Percentiles rank a stretch among this genome's conserved stretches.
These are phyloP conservation scores for Xylariaceae sp. DNA, from an alignment of 2,329 filamentous ascomycete genomes.

Conservation along the genomic window DNA sequence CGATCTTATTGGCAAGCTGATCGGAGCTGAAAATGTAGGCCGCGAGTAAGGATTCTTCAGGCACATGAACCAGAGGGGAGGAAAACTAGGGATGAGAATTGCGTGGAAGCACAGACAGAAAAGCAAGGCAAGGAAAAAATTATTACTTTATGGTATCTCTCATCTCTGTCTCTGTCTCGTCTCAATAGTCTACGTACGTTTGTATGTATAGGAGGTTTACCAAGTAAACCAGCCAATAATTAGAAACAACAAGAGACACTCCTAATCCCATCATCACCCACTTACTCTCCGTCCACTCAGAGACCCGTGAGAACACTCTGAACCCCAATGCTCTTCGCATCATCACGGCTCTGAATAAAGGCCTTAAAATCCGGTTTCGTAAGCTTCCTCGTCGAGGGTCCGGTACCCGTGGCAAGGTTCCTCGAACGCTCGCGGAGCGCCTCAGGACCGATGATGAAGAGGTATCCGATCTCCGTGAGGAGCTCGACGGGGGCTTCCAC, in stretches of 20 bases:
- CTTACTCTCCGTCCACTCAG: constrained; percentile 22
- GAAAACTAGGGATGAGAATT: too few species aligned
- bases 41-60: too few species aligned
- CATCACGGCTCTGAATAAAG: constrained; percentile 80
- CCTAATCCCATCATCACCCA: too few species aligned
- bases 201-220: not conserved
- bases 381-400: constrained; percentile 45
- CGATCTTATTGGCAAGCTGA: too few species aligned
- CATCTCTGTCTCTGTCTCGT: not conserved
- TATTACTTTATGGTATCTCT: not conserved
- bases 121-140: not conserved
- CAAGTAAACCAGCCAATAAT: not conserved
- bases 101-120: too few species aligned
- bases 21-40: too few species aligned
- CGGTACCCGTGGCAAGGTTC: constrained; percentile 44
- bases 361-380: constrained; percentile 69
- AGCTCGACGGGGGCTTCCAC: constrained; percentile 71
- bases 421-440: constrained; percentile 66
- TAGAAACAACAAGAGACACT: too few species aligned
- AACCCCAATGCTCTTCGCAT: constrained; percentile 73
- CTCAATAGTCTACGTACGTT: not conserved
- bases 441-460: constrained; percentile 89
- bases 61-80: too few species aligned
- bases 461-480: constrained; percentile 84
- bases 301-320: constrained; percentile 73